Conservation (phyloP, 2,329 filamentous ascomycete species). For the Colletotrichum chlorophyti region DNA sequence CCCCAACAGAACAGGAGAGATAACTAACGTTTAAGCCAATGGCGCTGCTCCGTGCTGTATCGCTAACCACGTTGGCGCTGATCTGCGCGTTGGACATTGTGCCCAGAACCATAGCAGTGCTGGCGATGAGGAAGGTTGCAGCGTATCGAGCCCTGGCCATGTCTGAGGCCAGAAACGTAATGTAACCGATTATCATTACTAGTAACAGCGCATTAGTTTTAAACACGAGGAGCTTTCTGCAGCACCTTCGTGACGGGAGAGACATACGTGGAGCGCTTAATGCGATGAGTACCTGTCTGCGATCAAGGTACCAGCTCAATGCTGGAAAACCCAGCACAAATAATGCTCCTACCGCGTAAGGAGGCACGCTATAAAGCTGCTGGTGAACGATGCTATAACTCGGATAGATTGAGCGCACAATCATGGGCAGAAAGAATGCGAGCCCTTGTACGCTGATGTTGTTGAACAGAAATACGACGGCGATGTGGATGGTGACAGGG, state of each 20-base stretch:
- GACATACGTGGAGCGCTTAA: constrained; percentile 55
- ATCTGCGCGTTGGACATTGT: constrained; percentile 70
- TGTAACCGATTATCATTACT: constrained; percentile 73
- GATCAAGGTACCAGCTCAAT: constrained; percentile 64
- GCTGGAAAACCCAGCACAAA: constrained; percentile 66
- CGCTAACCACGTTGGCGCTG: constrained; percentile 72
- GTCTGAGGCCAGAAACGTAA: constrained; percentile 68
- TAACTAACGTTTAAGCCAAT: constrained; percentile 62
- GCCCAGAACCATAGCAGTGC: constrained; percentile 67
- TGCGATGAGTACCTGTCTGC: constrained; percentile 66
- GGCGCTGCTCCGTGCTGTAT: constrained; percentile 68
- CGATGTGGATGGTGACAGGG: constrained; percentile 58
- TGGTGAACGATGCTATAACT: constrained; percentile 61
- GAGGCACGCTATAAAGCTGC: constrained; percentile 74
- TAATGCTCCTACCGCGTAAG: constrained; percentile 71
- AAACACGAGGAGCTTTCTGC: no score
- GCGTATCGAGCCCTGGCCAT: constrained; percentile 64
- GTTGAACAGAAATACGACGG: constrained; percentile 67
- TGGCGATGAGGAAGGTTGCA: constrained; percentile 71
- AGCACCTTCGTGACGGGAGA: no score
- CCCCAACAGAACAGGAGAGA: not conserved
- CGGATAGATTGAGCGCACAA: constrained; percentile 74
- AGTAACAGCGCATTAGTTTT: no score
- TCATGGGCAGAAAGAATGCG: constrained; percentile 75
- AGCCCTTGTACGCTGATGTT: constrained; percentile 77